Evolutionary conservation across 192 early-diverging fungal genomes (phyloP), one percentile per base, ranked within the genome.

Genomic region (Pilobolus umbonatus): DNA sequence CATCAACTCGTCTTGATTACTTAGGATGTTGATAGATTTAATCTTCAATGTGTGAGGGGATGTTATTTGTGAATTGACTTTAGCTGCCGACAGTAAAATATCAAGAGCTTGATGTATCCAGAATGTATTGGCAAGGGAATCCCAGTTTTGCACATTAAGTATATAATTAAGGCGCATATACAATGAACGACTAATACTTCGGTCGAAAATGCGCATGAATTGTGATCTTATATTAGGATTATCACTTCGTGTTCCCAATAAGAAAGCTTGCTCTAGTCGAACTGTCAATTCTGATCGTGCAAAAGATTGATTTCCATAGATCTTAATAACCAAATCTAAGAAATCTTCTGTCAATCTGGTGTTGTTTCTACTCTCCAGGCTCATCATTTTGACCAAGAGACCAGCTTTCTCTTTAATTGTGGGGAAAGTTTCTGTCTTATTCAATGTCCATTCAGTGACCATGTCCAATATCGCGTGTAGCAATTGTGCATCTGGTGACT

Each of bases 361-460:
- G 47, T 89, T 86, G 3, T 79, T 80, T 2, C 83, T 76, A 15
- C 70, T 78, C 67, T 95, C 92, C 48, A 93, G 80, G 19, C 80
- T 72, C 85, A 98, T 88, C 90, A 99, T 90, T 60, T 88, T 89
- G 14, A 88, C 80, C 72, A 95, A 77, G n/a, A 99, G 74, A 53
- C 86, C 88, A 5, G 94, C 88, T 69, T 98, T 98, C 58, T 99
- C 98, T 71, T 95, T 96, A 57, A 91, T 81, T 5, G 98, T 97
- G 1, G 98, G 98, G 74, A 96, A 96, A 2, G 88, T 76, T 48
- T 95, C 93, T 6, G 67, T 69, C 22, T 82, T 75, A n/a, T 80
- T 82, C 35, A 89, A 69, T 2, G 98, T 81, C 98, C 98, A 99
- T 43, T 87, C 83, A 26, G 85, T 80, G 8, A 89, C 80, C 78